Evolutionary conservation across 2,329 filamentous ascomycete genomes (phyloP).

Genomic region (Didymella exigua): DNA sequence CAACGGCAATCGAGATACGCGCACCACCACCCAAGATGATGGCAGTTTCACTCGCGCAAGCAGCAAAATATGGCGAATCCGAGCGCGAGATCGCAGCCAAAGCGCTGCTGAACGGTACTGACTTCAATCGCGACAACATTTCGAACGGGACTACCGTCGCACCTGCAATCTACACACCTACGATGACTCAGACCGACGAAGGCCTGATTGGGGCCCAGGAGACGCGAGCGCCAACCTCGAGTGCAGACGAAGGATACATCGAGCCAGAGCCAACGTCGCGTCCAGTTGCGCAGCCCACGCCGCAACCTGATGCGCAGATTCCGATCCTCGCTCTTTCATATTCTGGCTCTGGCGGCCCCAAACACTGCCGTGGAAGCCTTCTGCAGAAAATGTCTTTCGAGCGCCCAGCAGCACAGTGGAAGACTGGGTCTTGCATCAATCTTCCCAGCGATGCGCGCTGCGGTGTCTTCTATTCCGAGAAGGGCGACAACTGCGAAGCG

Average conservation of each 20-base stretch:
- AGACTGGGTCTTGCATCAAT: constrained; percentile 41
- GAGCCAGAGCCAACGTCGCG: constrained; percentile 12
- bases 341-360: constrained; percentile 41
- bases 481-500: constrained; percentile 45
- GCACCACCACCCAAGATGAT: constrained; percentile 28
- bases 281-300: constrained; percentile 16
- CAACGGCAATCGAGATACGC: constrained; percentile 37
- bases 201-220: constrained; percentile 34
- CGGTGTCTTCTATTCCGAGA: constrained; percentile 42
- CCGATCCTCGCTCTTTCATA: constrained; percentile 44
- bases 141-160: constrained; percentile 28
- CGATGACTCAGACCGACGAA: constrained; percentile 27
- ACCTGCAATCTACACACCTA: constrained; percentile 22
- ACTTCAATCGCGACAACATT: constrained; percentile 38
- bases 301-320: constrained; percentile 22
- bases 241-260: constrained; percentile 34
- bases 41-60: constrained; percentile 36
- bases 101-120: constrained; percentile 36
- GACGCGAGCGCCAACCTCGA: constrained; percentile 21
- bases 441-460: constrained; percentile 41
- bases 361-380: constrained; percentile 43
- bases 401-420: constrained; percentile 32
- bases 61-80: constrained; percentile 27
- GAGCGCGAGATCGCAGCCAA: constrained; percentile 28
- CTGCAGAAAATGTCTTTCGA: constrained; percentile 35